Evolutionary conservation across 1,284 basidiomycete species (phyloP).

Genomic region (Ganoderma sinense): DNA sequence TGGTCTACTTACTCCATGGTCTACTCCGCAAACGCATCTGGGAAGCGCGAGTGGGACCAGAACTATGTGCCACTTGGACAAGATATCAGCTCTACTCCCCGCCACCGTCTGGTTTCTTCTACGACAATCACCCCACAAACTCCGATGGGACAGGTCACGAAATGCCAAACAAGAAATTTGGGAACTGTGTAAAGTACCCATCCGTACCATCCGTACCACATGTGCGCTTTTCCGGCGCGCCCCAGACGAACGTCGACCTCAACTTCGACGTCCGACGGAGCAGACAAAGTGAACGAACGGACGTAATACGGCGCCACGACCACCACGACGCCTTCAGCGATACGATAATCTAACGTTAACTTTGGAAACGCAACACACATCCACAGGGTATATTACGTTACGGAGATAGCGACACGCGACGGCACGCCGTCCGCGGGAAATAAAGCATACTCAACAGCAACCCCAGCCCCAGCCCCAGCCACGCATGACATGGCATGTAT

Average conservation of each 20-base stretch:
- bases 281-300: conserved; percentile 2
- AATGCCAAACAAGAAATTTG: neutral
- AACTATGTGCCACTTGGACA: no score
- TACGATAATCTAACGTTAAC: neutral
- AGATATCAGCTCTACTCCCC: neutral
- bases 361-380: conserved; percentile 27
- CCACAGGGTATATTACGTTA: conserved; percentile 28
- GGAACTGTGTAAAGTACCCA: no score
- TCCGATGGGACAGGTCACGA: neutral
- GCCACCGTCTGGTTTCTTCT: neutral
- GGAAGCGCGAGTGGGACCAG: no score
- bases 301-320: neutral
- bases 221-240: neutral
- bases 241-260: neutral
- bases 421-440: conserved; percentile 16
- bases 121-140: neutral
- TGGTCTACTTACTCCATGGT: no score
- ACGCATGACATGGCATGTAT: neutral
- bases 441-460: conserved; percentile 27
- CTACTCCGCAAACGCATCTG: no score
- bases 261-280: neutral
- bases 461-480: neutral
- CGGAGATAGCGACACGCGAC: conserved; percentile 25
- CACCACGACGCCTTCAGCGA: neutral
- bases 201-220: neutral